Evolutionary conservation across 1,139 yeast genomes (phyloP).

Genomic region (Debaryomyces sp.): DNA sequence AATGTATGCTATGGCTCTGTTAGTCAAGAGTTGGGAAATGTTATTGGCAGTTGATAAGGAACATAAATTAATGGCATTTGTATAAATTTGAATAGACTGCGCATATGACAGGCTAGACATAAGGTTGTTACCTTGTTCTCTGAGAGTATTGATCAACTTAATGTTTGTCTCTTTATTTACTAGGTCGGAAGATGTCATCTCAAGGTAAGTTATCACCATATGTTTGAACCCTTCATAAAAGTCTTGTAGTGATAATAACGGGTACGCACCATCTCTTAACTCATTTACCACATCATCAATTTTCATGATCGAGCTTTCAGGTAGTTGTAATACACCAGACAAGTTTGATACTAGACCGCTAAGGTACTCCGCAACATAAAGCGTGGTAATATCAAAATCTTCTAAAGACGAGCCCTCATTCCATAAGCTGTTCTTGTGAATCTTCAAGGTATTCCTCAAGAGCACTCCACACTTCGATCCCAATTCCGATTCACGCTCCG

Average conservation of each 20-base stretch:
- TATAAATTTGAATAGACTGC: constrained; percentile 45
- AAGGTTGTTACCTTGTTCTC: constrained; percentile 48
- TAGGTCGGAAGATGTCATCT: constrained; percentile 4
- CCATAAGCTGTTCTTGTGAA: constrained; percentile 5
- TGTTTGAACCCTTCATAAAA: constrained; percentile 10
- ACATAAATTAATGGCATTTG: constrained; percentile 36
- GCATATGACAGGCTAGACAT: constrained; percentile 42
- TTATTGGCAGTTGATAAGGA: constrained; percentile 18
- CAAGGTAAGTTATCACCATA: constrained; percentile 7
- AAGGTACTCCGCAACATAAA: constrained; percentile 8
- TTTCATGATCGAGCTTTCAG: constrained; percentile 6
- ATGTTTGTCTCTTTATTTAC: constrained; percentile 2
- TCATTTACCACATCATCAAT: constrained; percentile 5
- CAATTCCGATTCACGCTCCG: constrained; percentile 17
- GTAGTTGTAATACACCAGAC: constrained; percentile 4
- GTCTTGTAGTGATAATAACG: constrained; percentile 3
- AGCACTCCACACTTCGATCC: constrained; percentile 19
- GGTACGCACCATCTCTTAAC: constrained; percentile 6
- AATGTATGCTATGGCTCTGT: constrained; percentile 47
- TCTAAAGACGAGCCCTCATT: not conserved
- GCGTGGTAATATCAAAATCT: constrained; percentile 4
- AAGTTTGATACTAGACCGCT: constrained; percentile 7
- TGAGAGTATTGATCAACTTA: constrained; percentile 21
- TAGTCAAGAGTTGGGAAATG: constrained; percentile 40
- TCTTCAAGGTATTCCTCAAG: constrained; percentile 17